Evolutionary conservation across 352 stramenopile genomes (phyloP).

Genomic region (Plasmopara muralis): DNA sequence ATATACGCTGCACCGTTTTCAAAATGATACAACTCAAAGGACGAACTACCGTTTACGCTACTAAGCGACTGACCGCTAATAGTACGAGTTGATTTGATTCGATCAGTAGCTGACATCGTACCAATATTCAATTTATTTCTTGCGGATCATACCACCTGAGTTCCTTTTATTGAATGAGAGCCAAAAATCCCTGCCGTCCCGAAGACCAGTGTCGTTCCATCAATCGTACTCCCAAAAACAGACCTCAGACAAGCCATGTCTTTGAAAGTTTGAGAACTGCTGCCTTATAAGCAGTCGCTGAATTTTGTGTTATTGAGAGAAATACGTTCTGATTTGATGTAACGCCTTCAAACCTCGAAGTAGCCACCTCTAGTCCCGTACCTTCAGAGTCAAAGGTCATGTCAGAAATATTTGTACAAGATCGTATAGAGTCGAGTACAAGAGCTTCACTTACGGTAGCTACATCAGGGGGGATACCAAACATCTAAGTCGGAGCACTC

Average conservation of each 20-base stretch:
- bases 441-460: neutral
- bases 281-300: neutral
- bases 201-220: neutral
- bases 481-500: too few relatives aligned
- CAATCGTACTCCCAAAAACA: neutral
- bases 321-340: neutral
- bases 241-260: neutral
- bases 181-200: neutral
- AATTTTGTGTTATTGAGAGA: neutral
- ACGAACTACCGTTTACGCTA: too few relatives aligned
- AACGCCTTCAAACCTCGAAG: neutral
- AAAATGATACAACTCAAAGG: neutral
- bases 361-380: neutral
- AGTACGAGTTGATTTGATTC: neutral
- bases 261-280: neutral
- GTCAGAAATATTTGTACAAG: neutral
- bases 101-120: too few relatives aligned
- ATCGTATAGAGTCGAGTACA: neutral
- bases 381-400: constrained; percentile 1
- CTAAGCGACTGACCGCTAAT: neutral
- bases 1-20: neutral
- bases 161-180: neutral
- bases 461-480: neutral
- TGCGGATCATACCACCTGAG: neutral
- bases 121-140: neutral